A percentile compares a stretch with the other conserved stretches of the same genome.
Conservation (phyloP, 176 grass and related monocot species). For the Cocos nucifera region DNA sequence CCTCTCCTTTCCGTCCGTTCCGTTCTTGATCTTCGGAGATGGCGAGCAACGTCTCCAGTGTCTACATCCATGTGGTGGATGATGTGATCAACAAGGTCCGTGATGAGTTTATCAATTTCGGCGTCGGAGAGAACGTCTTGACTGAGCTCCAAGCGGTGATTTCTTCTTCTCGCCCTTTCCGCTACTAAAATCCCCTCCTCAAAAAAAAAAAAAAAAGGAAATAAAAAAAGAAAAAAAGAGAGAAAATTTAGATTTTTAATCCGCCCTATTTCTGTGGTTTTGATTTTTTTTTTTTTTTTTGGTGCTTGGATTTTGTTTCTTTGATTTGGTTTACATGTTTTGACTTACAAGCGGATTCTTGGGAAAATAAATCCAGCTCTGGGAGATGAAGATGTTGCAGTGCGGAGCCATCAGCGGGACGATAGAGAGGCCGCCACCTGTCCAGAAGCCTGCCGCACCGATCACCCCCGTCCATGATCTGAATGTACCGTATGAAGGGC, state of each 20-base stretch:
- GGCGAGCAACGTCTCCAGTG: constrained; percentile 71
- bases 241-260: neutral
- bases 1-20: neutral
- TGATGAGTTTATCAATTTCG: constrained; percentile 75
- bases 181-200: too few species aligned
- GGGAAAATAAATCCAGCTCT: constrained; percentile 47
- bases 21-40: constrained; percentile 25
- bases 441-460: constrained; percentile 4
- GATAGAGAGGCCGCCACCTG: constrained; percentile 38
- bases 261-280: neutral
- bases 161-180: neutral
- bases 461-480: neutral
- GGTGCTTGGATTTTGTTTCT: neutral
- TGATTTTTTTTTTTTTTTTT: neutral
- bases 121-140: constrained; percentile 71
- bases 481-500: constrained; percentile 83
- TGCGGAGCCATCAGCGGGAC: constrained; percentile 62
- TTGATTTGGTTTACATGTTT: constrained; percentile 22
- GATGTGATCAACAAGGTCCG: constrained; percentile 85
- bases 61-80: constrained; percentile 91
- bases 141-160: constrained; percentile 87
- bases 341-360: too few species aligned
- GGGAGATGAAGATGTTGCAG: constrained; percentile 99
- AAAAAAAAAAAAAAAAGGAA: too few species aligned
- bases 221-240: too few species aligned